These are phyloP conservation scores for Pythium dissimile DNA, from an alignment of 352 stramenopile genomes.

Conservation along the genomic window DNA sequence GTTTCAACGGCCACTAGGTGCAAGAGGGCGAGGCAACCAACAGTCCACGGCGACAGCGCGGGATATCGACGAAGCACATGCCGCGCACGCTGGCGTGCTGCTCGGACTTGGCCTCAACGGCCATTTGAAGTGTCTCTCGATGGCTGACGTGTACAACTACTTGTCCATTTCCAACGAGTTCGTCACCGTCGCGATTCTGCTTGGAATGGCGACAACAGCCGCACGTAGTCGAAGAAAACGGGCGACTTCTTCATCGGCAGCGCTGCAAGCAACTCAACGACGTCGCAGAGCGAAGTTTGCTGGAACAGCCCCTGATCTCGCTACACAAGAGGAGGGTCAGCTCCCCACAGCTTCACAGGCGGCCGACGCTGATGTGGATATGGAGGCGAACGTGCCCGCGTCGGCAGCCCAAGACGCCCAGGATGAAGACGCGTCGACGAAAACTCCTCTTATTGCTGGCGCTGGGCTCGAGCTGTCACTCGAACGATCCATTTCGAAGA, in stretches of 20 bases:
- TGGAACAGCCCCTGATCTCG: conserved; percentile 3
- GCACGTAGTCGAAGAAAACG: conserved; percentile 73
- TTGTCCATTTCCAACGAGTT: conserved; percentile 95
- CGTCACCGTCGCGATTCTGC: conserved; percentile 94
- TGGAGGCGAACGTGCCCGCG: conserved; percentile 9
- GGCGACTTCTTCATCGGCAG: not conserved
- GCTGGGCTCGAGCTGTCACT: conserved; percentile 58
- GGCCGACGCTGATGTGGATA: conserved; percentile 9
- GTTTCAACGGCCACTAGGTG: conserved; percentile 13
- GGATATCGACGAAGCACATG: conserved; percentile 81
- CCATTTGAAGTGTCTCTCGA: conserved; percentile 93
- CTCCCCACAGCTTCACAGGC: conserved; percentile 13
- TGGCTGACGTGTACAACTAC: conserved; percentile 99
- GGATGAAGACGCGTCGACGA: conserved; percentile 11
- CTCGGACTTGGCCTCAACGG: conserved; percentile 93
- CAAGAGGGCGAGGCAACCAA: not conserved
- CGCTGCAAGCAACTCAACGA: conserved; percentile 9
- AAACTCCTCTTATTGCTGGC: conserved; percentile 31
- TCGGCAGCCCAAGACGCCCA: conserved; percentile 8
- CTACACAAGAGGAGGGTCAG: conserved; percentile 21
- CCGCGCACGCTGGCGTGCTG: conserved; percentile 92
- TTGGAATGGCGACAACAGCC: conserved; percentile 96
- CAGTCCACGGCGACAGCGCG: conserved; percentile 22
- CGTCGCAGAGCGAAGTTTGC: not conserved
- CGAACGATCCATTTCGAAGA: conserved; percentile 63